These are phyloP conservation scores for Aureobasidium musti DNA, from an alignment of 2,329 filamentous ascomycete species.

Conservation along the genomic window DNA sequence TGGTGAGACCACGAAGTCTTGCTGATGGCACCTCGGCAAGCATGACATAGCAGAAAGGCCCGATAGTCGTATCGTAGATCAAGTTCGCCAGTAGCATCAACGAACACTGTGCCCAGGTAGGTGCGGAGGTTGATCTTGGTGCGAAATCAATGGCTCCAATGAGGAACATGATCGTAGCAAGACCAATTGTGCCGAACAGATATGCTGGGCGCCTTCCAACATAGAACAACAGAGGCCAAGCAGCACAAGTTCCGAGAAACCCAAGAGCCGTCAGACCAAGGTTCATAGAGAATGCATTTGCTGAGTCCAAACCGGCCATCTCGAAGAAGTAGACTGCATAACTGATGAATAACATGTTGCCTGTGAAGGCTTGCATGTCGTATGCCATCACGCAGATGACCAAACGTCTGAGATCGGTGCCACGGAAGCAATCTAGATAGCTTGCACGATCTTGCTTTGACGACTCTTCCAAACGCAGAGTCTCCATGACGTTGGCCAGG, in stretches of 20 bases:
- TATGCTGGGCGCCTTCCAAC: slow-evolving; percentile 48
- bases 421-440: slow-evolving; percentile 47
- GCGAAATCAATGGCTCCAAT: slow-evolving; percentile 44
- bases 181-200: slow-evolving; percentile 37
- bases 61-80: slow-evolving; percentile 30
- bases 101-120: slow-evolving; percentile 43
- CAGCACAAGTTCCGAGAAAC: slow-evolving; percentile 46
- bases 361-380: slow-evolving; percentile 47
- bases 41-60: slow-evolving; percentile 31
- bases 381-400: slow-evolving; percentile 50
- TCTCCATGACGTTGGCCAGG: slow-evolving; percentile 6
- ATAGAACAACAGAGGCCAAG: slow-evolving; percentile 46
- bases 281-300: slow-evolving; percentile 46
- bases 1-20: slow-evolving; percentile 30
- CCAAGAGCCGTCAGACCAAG: slow-evolving; percentile 45
- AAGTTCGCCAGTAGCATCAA: slow-evolving; percentile 27
- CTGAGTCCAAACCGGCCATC: slow-evolving; percentile 45
- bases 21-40: slow-evolving; percentile 30
- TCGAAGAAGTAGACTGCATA: slow-evolving; percentile 55
- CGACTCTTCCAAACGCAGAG: slow-evolving; percentile 3
- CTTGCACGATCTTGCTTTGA: not conserved
- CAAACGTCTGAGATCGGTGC: slow-evolving; percentile 47
- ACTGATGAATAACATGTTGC: slow-evolving; percentile 46
- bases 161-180: slow-evolving; percentile 39
- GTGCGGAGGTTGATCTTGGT: slow-evolving; percentile 41